A percentile compares a stretch with the other conserved stretches of the same genome.
These are phyloP conservation scores for Cercospora sp. DNA, from an alignment of 2,329 filamentous ascomycete genomes.

Conservation along the genomic window DNA sequence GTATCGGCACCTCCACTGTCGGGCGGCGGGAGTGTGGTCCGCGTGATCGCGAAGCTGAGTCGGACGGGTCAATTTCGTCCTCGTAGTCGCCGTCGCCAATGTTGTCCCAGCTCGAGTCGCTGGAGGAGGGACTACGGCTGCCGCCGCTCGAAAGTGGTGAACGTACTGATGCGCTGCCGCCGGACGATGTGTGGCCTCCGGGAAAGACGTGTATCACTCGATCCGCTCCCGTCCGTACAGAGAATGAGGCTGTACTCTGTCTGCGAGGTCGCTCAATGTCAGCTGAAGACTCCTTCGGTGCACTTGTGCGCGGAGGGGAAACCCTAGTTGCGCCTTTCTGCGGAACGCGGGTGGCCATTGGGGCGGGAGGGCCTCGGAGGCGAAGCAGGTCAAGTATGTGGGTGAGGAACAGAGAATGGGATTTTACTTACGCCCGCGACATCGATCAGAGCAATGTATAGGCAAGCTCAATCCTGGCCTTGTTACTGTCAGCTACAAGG, in stretches of 20 bases:
- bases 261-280: constrained; percentile 26
- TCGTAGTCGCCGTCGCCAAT: constrained; percentile 36
- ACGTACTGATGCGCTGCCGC: constrained; percentile 35
- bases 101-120: constrained; percentile 36
- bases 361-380: constrained; percentile 4
- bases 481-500: constrained; percentile 29
- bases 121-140: constrained; percentile 31
- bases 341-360: constrained; percentile 28
- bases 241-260: constrained; percentile 27
- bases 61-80: constrained; percentile 52
- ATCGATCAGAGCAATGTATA: constrained; percentile 28
- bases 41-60: constrained; percentile 51
- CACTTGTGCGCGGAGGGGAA: constrained; percentile 21
- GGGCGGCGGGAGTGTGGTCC: constrained; percentile 37
- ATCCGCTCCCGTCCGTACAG: constrained; percentile 29
- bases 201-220: constrained; percentile 33
- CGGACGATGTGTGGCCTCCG: constrained; percentile 32
- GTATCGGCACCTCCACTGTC: constrained; percentile 40
- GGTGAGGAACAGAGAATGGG: constrained; percentile 6
- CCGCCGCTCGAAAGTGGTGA: constrained; percentile 35
- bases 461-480: constrained; percentile 26
- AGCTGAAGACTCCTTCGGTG: constrained; percentile 24
- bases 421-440: constrained; percentile 28
- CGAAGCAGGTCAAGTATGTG: constrained; percentile 5
- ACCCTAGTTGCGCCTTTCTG: constrained; percentile 23